Percentiles rank a stretch among this genome's conserved stretches.
phyloP scores from a whole-genome alignment of 768 basidiomycete genomes.

The Phaffia tasmanica region DNA sequence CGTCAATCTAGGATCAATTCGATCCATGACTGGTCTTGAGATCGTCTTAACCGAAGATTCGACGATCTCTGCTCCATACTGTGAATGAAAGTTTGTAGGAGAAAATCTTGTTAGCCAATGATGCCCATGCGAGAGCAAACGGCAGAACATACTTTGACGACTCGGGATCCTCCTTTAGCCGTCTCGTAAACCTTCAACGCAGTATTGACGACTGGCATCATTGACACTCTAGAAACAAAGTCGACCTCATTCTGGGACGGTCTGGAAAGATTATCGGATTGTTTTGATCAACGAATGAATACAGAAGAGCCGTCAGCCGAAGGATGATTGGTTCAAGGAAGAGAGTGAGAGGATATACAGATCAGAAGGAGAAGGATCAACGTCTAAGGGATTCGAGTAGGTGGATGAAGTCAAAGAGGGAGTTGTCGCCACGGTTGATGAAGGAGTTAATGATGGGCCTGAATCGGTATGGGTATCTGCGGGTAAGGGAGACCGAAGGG shows the following conservation, averaged over 20 bases:
- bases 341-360: neutral
- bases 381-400: too few relatives aligned
- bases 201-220: conserved; percentile 58
- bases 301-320: neutral
- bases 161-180: conserved; percentile 67
- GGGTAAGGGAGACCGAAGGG: too few relatives aligned
- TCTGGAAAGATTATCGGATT: neutral
- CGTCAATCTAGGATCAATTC: conserved; percentile 39
- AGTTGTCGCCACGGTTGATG: conserved; percentile 13
- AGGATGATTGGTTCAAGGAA: neutral
- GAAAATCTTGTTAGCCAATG: neutral
- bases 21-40: conserved; percentile 67
- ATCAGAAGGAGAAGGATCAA: neutral
- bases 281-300: neutral
- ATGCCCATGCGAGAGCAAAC: conserved; percentile 25
- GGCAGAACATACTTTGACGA: conserved; percentile 59
- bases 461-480: too few relatives aligned
- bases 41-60: conserved; percentile 72
- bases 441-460: neutral
- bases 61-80: conserved; percentile 82
- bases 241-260: conserved; percentile 29
- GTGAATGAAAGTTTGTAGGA: conserved; percentile 7
- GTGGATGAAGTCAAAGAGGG: neutral
- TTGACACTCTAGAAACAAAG: conserved; percentile 53
- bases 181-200: conserved; percentile 68